These are phyloP conservation scores for Tinospora cordifolia DNA, from an alignment of 164 flowering plant genomes.

Conservation along the genomic window DNA sequence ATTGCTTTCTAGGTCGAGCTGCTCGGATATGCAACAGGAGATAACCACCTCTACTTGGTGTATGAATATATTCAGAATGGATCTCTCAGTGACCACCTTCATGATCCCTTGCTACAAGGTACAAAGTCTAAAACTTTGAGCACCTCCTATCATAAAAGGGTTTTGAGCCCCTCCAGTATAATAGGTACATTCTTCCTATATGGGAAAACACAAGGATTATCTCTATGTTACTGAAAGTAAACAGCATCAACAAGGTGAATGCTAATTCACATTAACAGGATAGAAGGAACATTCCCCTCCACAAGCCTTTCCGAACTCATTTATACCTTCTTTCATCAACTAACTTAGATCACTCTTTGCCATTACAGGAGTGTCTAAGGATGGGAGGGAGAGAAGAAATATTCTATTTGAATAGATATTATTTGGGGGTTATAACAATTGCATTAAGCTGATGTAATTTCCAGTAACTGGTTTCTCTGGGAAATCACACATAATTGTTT, in stretches of 20 bases:
- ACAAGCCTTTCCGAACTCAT: background rate
- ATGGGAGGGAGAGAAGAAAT: background rate
- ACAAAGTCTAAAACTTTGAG: background rate
- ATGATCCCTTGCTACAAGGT: conserved; percentile 57
- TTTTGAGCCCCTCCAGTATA: too few relatives aligned
- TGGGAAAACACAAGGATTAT: background rate
- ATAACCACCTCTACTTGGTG: conserved; percentile 56
- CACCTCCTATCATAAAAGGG: background rate
- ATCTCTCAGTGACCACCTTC: conserved; percentile 59
- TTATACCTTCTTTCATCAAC: background rate
- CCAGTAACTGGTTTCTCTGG: too few relatives aligned
- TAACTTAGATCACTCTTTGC: background rate
- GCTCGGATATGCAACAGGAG: conserved; percentile 57
- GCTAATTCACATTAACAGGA: background rate
- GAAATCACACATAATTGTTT: background rate
- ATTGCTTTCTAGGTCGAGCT: conserved; percentile 47
- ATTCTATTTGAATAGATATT: too few relatives aligned
- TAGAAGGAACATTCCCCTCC: background rate
- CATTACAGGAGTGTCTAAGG: background rate
- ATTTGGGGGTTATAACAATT: too few relatives aligned
- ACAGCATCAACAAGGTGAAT: background rate
- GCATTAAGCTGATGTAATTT: too few relatives aligned
- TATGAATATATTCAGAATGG: conserved; percentile 57
- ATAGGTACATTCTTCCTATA: background rate
- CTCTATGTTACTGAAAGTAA: background rate